Percentiles rank a stretch among this genome's conserved stretches.
Evolutionary conservation across 257 asterid genomes (phyloP).

Genomic region (Apocynum venetum): DNA sequence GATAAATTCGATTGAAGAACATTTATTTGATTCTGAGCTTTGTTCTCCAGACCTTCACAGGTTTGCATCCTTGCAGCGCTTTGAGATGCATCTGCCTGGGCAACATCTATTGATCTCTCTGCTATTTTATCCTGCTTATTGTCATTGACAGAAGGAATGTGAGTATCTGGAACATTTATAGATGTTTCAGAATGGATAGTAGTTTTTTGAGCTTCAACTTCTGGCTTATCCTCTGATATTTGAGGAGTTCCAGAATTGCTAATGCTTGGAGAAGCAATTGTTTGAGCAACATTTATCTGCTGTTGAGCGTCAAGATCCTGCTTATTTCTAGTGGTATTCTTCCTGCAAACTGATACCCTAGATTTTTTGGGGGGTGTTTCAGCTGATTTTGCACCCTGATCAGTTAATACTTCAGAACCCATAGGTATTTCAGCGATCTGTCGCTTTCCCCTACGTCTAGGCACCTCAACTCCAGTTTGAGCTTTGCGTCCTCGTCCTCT

Average conservation of each 20-base stretch:
- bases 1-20: conserved; percentile 10
- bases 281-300: conserved; percentile 28
- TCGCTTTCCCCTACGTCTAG: conserved; percentile 68
- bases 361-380: conserved; percentile 63
- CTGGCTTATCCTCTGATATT: conserved; percentile 10
- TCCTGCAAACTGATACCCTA: conserved; percentile 57
- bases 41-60: conserved; percentile 7
- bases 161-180: conserved; percentile 8
- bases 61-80: background rate
- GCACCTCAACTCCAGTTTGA: conserved; percentile 56
- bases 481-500: conserved; percentile 54
- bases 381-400: conserved; percentile 39
- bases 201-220: conserved; percentile 15
- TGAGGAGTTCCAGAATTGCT: conserved; percentile 19
- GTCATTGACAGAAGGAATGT: conserved; percentile 2
- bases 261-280: conserved; percentile 32
- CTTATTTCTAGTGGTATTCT: conserved; percentile 41
- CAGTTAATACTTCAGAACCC: conserved; percentile 40
- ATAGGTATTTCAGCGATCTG: conserved; percentile 41
- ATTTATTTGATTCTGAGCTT: background rate
- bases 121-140: background rate
- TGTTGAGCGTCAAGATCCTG: conserved; percentile 34
- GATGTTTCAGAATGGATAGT: conserved; percentile 13
- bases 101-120: conserved; percentile 1
- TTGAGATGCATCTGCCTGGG: conserved; percentile 17